Percentiles rank a stretch among this genome's conserved stretches.
phyloP scores from a whole-genome alignment of 1,139 yeast species.

The Kodamaea ohmeri region DNA sequence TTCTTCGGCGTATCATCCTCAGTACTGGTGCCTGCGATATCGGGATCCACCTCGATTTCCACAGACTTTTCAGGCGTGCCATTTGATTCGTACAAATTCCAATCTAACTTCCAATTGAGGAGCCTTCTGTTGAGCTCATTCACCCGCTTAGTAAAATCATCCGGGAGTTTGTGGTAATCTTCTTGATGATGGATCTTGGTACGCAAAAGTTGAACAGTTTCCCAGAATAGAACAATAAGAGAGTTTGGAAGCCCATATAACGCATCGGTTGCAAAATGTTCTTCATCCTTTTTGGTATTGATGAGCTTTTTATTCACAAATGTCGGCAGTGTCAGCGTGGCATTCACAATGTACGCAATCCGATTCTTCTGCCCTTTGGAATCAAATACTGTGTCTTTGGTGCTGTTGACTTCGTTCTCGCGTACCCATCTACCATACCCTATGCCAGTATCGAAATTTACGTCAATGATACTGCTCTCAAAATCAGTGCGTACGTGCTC shows the following conservation, averaged over 20 bases:
- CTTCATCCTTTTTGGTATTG: constrained; percentile 46
- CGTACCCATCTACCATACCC: constrained; percentile 16
- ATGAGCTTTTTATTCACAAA: constrained; percentile 45
- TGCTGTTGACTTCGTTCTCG: background rate
- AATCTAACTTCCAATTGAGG: constrained; percentile 65
- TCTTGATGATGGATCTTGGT: constrained; percentile 54
- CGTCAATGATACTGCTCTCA: constrained; percentile 12
- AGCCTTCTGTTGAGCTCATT: constrained; percentile 50
- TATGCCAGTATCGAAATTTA: constrained; percentile 10
- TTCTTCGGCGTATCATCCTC: constrained; percentile 19
- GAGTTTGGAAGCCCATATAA: constrained; percentile 85
- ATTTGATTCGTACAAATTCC: constrained; percentile 40
- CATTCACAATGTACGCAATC: constrained; percentile 47
- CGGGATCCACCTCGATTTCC: constrained; percentile 13
- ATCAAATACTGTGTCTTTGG: no score
- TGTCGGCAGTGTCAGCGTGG: constrained; percentile 34
- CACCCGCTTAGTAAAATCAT: constrained; percentile 45
- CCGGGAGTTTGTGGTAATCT: constrained; percentile 32
- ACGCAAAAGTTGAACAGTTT: constrained; percentile 63
- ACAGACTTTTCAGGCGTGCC: constrained; percentile 6
- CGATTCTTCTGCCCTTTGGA: no score
- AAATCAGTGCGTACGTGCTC: constrained; percentile 38
- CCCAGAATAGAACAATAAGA: constrained; percentile 65
- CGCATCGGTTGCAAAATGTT: constrained; percentile 73
- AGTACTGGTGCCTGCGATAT: constrained; percentile 18